Conservation (phyloP, 2,329 filamentous ascomycete genomes). For the Xylariales sp. region DNA sequence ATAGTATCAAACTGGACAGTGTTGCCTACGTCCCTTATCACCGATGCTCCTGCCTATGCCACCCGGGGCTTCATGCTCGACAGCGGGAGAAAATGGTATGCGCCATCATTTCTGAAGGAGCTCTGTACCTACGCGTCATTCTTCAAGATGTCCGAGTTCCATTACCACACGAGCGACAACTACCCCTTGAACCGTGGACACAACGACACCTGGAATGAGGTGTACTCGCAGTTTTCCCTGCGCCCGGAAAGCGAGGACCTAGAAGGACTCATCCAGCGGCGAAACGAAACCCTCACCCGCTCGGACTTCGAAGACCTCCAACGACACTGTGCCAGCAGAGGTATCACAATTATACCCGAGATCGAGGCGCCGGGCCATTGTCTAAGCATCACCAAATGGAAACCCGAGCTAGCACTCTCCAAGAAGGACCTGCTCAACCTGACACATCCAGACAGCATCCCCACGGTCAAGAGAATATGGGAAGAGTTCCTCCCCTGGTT, state of each 20-base stretch:
- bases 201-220: slow-evolving; percentile 58
- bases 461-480: slow-evolving; percentile 64
- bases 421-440: slow-evolving; percentile 63
- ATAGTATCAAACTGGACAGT: slow-evolving; percentile 49
- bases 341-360: slow-evolving; percentile 65
- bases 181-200: slow-evolving; percentile 59
- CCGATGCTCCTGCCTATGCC: slow-evolving; percentile 57
- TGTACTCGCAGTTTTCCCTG: slow-evolving; percentile 59
- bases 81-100: slow-evolving; percentile 58
- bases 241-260: slow-evolving; percentile 52
- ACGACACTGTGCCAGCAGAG: slow-evolving; percentile 60
- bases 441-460: slow-evolving; percentile 64
- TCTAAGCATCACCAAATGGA: slow-evolving; percentile 66
- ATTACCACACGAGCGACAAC: slow-evolving; percentile 63
- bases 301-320: slow-evolving; percentile 62
- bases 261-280: slow-evolving; percentile 56
- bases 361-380: slow-evolving; percentile 67
- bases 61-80: slow-evolving; percentile 59
- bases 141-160: slow-evolving; percentile 62
- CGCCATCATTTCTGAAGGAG: slow-evolving; percentile 55
- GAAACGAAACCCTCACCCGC: slow-evolving; percentile 59
- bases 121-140: slow-evolving; percentile 58
- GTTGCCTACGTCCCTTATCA: slow-evolving; percentile 46
- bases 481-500: slow-evolving; percentile 66
- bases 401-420: slow-evolving; percentile 61